A percentile compares a stretch with the other conserved stretches of the same genome.
These are phyloP conservation scores for Ambrosia trifida DNA, from an alignment of 129 eudicot species.

Conservation along the genomic window DNA sequence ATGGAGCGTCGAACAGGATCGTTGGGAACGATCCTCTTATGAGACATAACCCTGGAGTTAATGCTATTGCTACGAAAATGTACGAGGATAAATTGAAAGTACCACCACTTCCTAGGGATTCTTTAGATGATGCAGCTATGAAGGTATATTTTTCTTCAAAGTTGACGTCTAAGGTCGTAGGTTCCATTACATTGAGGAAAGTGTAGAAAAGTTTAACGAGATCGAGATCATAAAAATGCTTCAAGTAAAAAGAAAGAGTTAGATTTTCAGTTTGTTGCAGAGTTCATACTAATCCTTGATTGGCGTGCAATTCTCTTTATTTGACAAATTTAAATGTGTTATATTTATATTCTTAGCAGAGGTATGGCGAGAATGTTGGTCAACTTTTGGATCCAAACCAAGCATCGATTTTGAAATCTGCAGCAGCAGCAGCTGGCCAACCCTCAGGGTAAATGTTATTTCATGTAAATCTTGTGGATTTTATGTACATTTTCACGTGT, in stretches of 20 bases:
- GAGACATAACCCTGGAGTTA: conserved; percentile 88
- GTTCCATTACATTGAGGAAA: no score
- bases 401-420: conserved; percentile 82
- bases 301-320: background rate
- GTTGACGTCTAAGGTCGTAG: no score
- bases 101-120: conserved; percentile 65
- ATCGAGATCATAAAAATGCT: no score
- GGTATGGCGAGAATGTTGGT: conserved; percentile 79
- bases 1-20: conserved; percentile 74
- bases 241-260: no score
- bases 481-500: background rate
- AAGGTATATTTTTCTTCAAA: conserved; percentile 55
- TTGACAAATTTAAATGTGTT: background rate
- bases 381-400: conserved; percentile 89
- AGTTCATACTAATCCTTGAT: background rate
- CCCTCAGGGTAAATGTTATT: conserved; percentile 73
- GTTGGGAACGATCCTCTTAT: conserved; percentile 78
- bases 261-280: background rate
- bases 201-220: no score
- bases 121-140: conserved; percentile 70
- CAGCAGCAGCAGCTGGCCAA: conserved; percentile 85
- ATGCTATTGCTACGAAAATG: conserved; percentile 88
- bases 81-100: conserved; percentile 82
- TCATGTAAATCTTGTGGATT: background rate
- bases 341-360: conserved; percentile 50